Conservation (phyloP, 768 basidiomycete genomes). For the Cystoderma amianthinum region DNA sequence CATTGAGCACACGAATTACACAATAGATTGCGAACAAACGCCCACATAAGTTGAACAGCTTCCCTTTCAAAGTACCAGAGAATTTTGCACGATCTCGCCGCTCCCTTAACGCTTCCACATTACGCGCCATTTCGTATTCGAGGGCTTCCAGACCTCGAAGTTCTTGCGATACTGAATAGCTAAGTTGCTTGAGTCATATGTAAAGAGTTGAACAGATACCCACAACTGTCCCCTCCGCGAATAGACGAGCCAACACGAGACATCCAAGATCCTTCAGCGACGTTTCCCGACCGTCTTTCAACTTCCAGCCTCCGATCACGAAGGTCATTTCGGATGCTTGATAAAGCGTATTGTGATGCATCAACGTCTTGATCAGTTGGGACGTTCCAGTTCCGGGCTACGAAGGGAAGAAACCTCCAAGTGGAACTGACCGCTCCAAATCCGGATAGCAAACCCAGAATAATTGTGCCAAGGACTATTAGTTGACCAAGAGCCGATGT, state of each 20-base stretch:
- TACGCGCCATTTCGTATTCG: constrained; percentile 59
- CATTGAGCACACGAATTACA: constrained; percentile 52
- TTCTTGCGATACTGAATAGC: constrained; percentile 41
- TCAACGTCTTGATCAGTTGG: constrained; percentile 48
- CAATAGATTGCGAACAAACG: constrained; percentile 64
- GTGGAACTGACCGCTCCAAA: constrained; percentile 68
- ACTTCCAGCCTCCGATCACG: constrained; percentile 26
- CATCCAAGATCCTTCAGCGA: constrained; percentile 35
- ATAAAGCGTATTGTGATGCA: constrained; percentile 50
- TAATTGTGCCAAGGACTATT: constrained; percentile 68
- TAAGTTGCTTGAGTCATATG: neutral
- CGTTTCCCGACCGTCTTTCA: constrained; percentile 18
- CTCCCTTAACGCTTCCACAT: constrained; percentile 42
- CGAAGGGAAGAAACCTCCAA: constrained; percentile 50
- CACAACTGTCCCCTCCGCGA: constrained; percentile 35
- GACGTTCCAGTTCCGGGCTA: constrained; percentile 23
- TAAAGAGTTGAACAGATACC: constrained; percentile 9
- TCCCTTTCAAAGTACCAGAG: constrained; percentile 48
- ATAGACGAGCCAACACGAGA: constrained; percentile 44
- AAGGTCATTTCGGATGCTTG: constrained; percentile 56
- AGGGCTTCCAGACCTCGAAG: constrained; percentile 59
- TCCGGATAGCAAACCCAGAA: constrained; percentile 77
- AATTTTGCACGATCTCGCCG: constrained; percentile 43
- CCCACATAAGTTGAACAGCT: constrained; percentile 36
- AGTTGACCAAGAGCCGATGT: constrained; percentile 54